Conservation (phyloP, 2,329 filamentous ascomycete genomes). For the Dothidotthia symphoricarpi region DNA sequence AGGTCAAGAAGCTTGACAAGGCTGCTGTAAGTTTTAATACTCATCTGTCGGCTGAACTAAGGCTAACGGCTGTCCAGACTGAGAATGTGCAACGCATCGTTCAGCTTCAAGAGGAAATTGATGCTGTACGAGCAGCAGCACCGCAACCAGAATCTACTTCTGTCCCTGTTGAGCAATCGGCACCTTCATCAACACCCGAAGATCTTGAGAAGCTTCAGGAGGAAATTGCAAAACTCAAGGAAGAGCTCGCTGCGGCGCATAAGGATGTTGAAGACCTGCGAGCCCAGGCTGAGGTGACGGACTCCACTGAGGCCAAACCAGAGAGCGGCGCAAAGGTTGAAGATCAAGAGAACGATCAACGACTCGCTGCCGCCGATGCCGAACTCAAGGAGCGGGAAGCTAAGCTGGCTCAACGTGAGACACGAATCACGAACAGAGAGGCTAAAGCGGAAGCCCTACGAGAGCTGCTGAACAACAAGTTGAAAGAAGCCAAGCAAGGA, state of each 20-base stretch:
- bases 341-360: constrained; percentile 50
- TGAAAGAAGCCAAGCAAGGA: constrained; percentile 52
- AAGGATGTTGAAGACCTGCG: constrained; percentile 49
- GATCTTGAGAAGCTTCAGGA: constrained; percentile 22
- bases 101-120: constrained; percentile 34
- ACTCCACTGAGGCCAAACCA: constrained; percentile 8
- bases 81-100: constrained; percentile 45
- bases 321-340: constrained; percentile 23
- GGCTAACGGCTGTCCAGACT: constrained; percentile 24
- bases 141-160: constrained; percentile 11
- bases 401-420: constrained; percentile 23
- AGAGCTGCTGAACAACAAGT: constrained; percentile 63
- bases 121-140: constrained; percentile 24
- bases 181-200: constrained; percentile 11
- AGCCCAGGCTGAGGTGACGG: constrained; percentile 33
- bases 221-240: constrained; percentile 37
- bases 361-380: constrained; percentile 40
- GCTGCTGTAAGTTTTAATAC: constrained; percentile 48
- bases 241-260: constrained; percentile 46
- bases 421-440: constrained; percentile 17
- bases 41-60: neutral
- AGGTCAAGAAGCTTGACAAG: constrained; percentile 62
- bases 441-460: constrained; percentile 31
- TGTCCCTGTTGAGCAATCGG: constrained; percentile 4
- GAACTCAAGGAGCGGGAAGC: constrained; percentile 33